phyloP scores from a whole-genome alignment of 176 grass and related monocot genomes.

The Rhynchospora tenuis region DNA sequence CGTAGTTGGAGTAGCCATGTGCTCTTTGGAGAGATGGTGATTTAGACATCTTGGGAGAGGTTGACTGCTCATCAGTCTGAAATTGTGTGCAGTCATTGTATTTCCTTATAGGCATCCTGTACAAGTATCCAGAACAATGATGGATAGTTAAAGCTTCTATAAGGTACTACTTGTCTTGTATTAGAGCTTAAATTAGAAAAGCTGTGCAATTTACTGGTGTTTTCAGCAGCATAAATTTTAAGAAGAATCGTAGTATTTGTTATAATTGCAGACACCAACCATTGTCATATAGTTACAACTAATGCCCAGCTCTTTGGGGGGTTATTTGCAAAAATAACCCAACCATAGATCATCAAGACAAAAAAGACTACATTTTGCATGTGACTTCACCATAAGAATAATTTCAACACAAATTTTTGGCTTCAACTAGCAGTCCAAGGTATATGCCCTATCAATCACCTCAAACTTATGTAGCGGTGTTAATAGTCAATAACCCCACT shows the following conservation, averaged over 20 bases:
- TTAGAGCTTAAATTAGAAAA: not conserved
- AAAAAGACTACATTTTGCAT: not conserved
- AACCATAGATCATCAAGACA: not conserved
- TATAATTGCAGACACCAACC: not conserved
- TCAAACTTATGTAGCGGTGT: not conserved
- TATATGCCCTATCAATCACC: not conserved
- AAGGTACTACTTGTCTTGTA: not conserved
- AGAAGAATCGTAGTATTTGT: not conserved
- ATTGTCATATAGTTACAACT: not conserved
- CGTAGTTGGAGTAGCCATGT: constrained; percentile 65
- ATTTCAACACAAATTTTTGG: not conserved
- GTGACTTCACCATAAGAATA: not conserved
- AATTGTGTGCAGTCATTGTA: constrained; percentile 46
- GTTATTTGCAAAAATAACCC: not conserved
- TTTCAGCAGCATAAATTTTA: not conserved
- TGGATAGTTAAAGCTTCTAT: not conserved
- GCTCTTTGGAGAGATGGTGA: constrained; percentile 88
- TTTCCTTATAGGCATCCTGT: constrained; percentile 87
- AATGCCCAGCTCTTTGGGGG: not conserved
- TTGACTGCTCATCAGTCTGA: constrained; percentile 63
- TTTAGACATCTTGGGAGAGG: constrained; percentile 95
- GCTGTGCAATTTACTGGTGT: not conserved
- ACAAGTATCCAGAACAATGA: not conserved
- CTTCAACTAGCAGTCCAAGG: not conserved
- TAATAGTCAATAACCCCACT: not conserved